phyloP scores from a whole-genome alignment of 2,329 filamentous ascomycete genomes.

The Lachnellula arida region DNA sequence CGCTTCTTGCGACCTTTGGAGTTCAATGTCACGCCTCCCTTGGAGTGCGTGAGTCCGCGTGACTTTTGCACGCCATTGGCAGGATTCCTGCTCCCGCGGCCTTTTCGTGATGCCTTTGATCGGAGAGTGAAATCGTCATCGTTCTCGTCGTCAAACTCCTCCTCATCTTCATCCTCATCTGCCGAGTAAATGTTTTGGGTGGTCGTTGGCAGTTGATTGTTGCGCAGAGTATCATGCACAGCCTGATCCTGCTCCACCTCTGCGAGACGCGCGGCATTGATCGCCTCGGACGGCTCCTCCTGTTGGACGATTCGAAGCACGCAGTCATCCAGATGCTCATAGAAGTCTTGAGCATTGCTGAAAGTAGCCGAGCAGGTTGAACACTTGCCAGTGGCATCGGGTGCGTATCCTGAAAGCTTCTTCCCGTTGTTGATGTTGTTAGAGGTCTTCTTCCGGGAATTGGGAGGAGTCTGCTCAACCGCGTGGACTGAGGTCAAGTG shows the following conservation, averaged over 20 bases:
- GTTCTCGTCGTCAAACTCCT: slow-evolving; percentile 52
- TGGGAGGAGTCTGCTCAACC: slow-evolving; percentile 90
- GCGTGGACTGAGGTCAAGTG: slow-evolving; percentile 90
- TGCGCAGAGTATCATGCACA: slow-evolving; percentile 58
- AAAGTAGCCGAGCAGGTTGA: slow-evolving; percentile 87
- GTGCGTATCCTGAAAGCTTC: slow-evolving; percentile 65
- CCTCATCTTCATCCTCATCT: slow-evolving; percentile 44
- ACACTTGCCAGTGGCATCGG: slow-evolving; percentile 80
- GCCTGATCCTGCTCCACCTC: slow-evolving; percentile 61
- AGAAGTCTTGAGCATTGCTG: slow-evolving; percentile 87
- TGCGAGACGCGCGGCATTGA: slow-evolving; percentile 62
- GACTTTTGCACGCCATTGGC: slow-evolving; percentile 58
- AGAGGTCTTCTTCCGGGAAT: slow-evolving; percentile 68
- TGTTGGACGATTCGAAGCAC: slow-evolving; percentile 68
- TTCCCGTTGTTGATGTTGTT: slow-evolving; percentile 32
- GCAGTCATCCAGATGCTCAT: slow-evolving; percentile 85
- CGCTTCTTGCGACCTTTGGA: slow-evolving; percentile 78
- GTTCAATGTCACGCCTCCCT: slow-evolving; percentile 60
- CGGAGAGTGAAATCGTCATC: slow-evolving; percentile 54
- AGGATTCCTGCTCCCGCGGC: slow-evolving; percentile 29
- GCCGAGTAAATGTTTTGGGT: slow-evolving; percentile 45
- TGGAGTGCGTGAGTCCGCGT: slow-evolving; percentile 72
- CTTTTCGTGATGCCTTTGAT: slow-evolving; percentile 38
- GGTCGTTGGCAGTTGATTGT: slow-evolving; percentile 43
- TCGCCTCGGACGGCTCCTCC: slow-evolving; percentile 63